Evolutionary conservation across 495 filamentous ascomycete species (phyloP), one percentile per base, ranked within the genome.

Genomic region (Peziza echinospora): DNA sequence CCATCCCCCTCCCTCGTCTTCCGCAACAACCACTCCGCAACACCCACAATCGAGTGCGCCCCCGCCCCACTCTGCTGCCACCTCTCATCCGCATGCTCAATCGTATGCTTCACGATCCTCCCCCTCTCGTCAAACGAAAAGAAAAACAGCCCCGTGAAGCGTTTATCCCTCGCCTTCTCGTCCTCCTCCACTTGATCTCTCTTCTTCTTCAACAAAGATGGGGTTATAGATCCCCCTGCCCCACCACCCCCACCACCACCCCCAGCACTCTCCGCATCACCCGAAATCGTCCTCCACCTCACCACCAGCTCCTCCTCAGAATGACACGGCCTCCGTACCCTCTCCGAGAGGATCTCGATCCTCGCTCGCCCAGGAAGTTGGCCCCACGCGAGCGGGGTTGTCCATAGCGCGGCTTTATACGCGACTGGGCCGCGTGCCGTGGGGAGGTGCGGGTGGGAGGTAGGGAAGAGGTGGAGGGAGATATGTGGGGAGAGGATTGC

Each of bases 101-200:
- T 96, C 0, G 81, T 89, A 64, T 96, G 89, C 45, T 69, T 77
- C 42, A 78, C 52, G 22, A 97, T 76, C 43, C 84, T 67, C 2
- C 91, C 89, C 51, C 91, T 76, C 49, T 78, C 73, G 57, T 97
- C 91, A 62, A 97, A 97, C 45, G 89, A 82, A 63, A 97, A 97
- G 42, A 92, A 74, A 60, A 97, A 97, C 13, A 94, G 52, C 0
- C 89, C 89, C 26, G 67, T 75, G 58, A 86, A 87, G n/a, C n/a
- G n/a, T n/a, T n/a, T n/a, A n/a, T n/a, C n/a, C n/a, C n/a, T n/a
- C 55, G 78, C 79, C 24, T 72, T 37, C 30, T 37, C 66, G 51
- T 60, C 40, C 58, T 63, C 39, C 52, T 54, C 26, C 47, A 59
- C 7, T 49, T 56, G 16, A 62, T 65, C 41, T 0, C n/a, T 19